Conservation (phyloP, 495 filamentous ascomycete species). For the Annulohypoxylon maeteangense region DNA sequence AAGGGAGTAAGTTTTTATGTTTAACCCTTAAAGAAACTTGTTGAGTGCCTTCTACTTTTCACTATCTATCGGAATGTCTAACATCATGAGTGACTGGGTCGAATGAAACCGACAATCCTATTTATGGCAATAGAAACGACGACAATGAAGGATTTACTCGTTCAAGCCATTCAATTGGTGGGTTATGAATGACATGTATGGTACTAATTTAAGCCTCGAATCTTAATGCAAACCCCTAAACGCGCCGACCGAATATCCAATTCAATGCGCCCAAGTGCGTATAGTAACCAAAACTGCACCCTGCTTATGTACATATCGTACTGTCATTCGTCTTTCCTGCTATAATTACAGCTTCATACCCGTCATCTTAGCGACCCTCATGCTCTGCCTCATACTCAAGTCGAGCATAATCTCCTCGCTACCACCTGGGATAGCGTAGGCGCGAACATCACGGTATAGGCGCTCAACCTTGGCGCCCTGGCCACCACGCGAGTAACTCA, state of each 20-base stretch:
- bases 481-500: conserved; percentile 92
- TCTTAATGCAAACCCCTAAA: conserved; percentile 20
- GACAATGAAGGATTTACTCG: neutral
- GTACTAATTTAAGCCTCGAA: conserved; percentile 10
- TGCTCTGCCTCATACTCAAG: conserved; percentile 90
- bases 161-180: neutral
- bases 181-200: neutral
- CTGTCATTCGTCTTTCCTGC: neutral
- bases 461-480: conserved; percentile 97
- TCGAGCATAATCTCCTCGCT: conserved; percentile 99
- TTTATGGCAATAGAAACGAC: neutral
- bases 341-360: conserved; percentile 89
- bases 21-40: too few species aligned
- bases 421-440: conserved; percentile 96
- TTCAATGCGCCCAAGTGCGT: conserved; percentile 13
- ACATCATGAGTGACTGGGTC: too few species aligned
- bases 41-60: too few species aligned
- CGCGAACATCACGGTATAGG: conserved; percentile 94
- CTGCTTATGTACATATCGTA: conserved; percentile 7
- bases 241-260: conserved; percentile 18
- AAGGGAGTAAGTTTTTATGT: too few species aligned
- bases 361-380: conserved; percentile 88
- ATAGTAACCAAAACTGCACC: neutral
- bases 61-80: too few species aligned
- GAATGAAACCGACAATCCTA: too few species aligned